Conservation (phyloP, 1,284 basidiomycete species). For the Neonothopanus nambi region DNA sequence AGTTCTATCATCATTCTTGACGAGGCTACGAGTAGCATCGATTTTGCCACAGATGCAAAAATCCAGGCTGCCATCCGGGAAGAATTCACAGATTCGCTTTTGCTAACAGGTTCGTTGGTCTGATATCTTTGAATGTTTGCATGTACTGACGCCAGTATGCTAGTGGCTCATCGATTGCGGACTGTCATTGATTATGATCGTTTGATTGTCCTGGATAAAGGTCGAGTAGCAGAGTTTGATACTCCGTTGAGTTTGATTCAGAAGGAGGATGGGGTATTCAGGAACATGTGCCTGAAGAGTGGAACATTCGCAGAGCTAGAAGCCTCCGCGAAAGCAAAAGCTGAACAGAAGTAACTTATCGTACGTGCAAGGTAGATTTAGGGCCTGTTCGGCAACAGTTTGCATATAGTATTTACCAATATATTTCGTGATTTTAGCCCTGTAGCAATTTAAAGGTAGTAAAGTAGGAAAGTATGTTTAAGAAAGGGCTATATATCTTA, state of each 20-base stretch:
- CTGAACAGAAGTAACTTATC: conserved; percentile 20
- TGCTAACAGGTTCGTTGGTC: conserved; percentile 51
- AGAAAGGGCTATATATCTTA: too few relatives aligned
- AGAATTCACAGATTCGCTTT: conserved; percentile 67
- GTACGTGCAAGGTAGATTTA: too few relatives aligned
- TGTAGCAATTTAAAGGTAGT: too few relatives aligned
- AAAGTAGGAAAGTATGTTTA: too few relatives aligned
- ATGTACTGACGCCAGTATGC: conserved; percentile 1
- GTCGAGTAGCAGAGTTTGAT: conserved; percentile 79
- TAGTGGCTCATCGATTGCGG: conserved; percentile 69
- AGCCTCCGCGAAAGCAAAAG: conserved; percentile 54
- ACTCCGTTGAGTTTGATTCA: conserved; percentile 77
- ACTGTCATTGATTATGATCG: conserved; percentile 82
- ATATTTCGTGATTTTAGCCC: too few relatives aligned
- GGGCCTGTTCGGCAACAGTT: too few relatives aligned
- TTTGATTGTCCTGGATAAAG: conserved; percentile 80
- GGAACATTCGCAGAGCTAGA: conserved; percentile 75
- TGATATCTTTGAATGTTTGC: neutral
- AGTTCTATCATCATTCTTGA: conserved; percentile 82
- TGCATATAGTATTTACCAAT: too few relatives aligned
- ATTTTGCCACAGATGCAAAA: conserved; percentile 74
- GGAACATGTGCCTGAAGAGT: conserved; percentile 81
- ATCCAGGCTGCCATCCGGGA: conserved; percentile 82
- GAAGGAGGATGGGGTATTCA: conserved; percentile 74
- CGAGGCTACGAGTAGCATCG: conserved; percentile 79